Percentiles rank a stretch among this genome's conserved stretches.
Evolutionary conservation across 2,329 filamentous ascomycete genomes (phyloP).

Genomic region (Dissoconium aciculare): DNA sequence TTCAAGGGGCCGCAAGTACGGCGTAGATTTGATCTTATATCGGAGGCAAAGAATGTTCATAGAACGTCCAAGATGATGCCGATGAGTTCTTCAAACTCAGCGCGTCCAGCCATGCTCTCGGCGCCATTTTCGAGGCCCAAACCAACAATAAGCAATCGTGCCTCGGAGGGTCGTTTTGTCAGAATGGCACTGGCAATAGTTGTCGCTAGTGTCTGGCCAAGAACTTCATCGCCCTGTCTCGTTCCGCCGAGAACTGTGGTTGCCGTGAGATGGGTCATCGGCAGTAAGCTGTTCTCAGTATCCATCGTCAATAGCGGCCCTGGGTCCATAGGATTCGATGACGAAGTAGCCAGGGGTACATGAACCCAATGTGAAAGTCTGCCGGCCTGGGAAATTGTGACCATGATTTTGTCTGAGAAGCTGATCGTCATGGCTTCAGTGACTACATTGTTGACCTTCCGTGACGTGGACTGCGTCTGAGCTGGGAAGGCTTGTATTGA

Average conservation of each 20-base stretch:
- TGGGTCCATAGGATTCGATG: slow-evolving; percentile 48
- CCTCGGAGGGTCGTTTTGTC: slow-evolving; percentile 51
- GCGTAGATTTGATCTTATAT: too few relatives aligned
- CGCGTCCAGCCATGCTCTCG: slow-evolving; percentile 18
- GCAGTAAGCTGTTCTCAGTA: slow-evolving; percentile 46
- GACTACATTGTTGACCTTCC: slow-evolving; percentile 48
- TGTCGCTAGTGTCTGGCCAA: slow-evolving; percentile 72
- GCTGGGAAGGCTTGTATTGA: slow-evolving; percentile 38
- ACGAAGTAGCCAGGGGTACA: slow-evolving; percentile 56
- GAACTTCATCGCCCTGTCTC: slow-evolving; percentile 58
- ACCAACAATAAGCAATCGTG: slow-evolving; percentile 43
- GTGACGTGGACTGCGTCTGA: slow-evolving; percentile 30
- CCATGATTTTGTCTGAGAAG: slow-evolving; percentile 80
- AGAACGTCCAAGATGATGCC: slow-evolving; percentile 20
- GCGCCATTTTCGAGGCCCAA: slow-evolving; percentile 36
- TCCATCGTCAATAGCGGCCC: slow-evolving; percentile 30
- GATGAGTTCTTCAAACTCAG: slow-evolving; percentile 27
- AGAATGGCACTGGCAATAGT: slow-evolving; percentile 74
- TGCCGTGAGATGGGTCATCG: slow-evolving; percentile 68
- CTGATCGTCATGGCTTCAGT: slow-evolving; percentile 60
- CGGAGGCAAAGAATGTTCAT: too few relatives aligned
- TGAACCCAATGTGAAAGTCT: slow-evolving; percentile 88
- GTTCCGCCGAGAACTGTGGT: slow-evolving; percentile 78
- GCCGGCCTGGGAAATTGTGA: slow-evolving; percentile 78
- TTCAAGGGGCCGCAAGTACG: too few relatives aligned